Evolutionary conservation across 1,284 basidiomycete genomes (phyloP).

Genomic region (Fomitopsis betulina): DNA sequence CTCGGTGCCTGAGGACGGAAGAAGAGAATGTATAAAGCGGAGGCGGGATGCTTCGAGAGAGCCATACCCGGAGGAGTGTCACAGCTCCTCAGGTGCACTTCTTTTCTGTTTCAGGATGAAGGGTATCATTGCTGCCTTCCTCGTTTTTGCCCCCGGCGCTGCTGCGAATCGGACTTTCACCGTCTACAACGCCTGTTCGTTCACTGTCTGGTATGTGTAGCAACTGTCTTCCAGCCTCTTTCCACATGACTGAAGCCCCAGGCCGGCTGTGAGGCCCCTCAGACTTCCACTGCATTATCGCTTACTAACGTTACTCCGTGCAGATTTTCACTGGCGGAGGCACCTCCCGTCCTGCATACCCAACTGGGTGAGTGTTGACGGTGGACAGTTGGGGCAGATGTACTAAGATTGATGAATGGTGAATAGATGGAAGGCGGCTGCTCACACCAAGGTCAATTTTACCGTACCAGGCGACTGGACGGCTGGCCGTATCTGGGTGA

Average conservation of each 20-base stretch:
- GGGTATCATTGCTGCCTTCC: no score
- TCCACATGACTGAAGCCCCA: conserved; percentile 5
- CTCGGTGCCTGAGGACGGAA: no score
- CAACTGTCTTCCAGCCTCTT: neutral
- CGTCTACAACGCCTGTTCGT: conserved; percentile 28
- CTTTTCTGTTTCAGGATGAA: no score
- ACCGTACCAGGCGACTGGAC: conserved; percentile 35
- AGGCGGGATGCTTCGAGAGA: no score
- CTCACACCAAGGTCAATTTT: conserved; percentile 28
- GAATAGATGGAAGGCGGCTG: conserved; percentile 28
- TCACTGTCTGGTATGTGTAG: conserved; percentile 29
- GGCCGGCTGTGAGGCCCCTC: conserved; percentile 33
- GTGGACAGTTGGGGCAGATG: neutral
- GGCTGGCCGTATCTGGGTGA: conserved; percentile 36
- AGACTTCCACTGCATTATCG: no score
- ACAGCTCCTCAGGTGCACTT: no score
- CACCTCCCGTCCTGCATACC: conserved; percentile 23
- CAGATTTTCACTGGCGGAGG: conserved; percentile 31
- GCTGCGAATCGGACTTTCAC: no score
- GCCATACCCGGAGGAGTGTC: no score
- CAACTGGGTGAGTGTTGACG: conserved; percentile 24
- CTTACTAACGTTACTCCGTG: no score
- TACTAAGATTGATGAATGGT: conserved; percentile 26
- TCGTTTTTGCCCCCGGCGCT: no score
- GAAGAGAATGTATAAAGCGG: no score